These are phyloP conservation scores for Pseudogymnoascus sp. DNA, from an alignment of 2,329 filamentous ascomycete genomes.

Conservation along the genomic window DNA sequence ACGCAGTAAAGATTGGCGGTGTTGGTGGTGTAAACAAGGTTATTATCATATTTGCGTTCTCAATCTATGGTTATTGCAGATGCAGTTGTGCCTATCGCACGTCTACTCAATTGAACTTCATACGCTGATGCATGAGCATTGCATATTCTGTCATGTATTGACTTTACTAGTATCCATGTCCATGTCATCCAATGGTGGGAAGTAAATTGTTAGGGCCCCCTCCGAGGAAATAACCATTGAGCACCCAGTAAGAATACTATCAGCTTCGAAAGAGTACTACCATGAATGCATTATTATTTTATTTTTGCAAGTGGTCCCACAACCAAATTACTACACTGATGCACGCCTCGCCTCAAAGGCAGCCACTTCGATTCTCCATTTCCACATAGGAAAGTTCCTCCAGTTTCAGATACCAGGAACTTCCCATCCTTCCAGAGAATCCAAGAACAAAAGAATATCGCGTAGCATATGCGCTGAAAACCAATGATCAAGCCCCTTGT, in stretches of 20 bases:
- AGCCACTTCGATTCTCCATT: not conserved
- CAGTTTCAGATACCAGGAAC: not conserved
- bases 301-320: not conserved
- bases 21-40: not conserved
- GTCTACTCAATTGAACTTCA: not conserved
- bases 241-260: not conserved
- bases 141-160: not conserved
- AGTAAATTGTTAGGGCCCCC: not conserved
- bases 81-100: not conserved
- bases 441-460: constrained; percentile 32
- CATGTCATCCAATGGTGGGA: not conserved
- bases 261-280: not conserved
- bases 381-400: not conserved
- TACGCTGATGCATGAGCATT: not conserved
- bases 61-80: not conserved
- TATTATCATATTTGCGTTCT: not conserved
- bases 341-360: not conserved
- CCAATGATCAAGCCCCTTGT: constrained; percentile 38
- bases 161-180: not conserved
- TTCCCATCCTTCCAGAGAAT: not conserved
- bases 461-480: constrained; percentile 35
- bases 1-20: not conserved
- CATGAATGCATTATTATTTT: not conserved
- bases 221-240: not conserved
- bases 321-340: not conserved